Conservation (phyloP, 768 basidiomycete species). For the Ephemerocybe angulata region DNA sequence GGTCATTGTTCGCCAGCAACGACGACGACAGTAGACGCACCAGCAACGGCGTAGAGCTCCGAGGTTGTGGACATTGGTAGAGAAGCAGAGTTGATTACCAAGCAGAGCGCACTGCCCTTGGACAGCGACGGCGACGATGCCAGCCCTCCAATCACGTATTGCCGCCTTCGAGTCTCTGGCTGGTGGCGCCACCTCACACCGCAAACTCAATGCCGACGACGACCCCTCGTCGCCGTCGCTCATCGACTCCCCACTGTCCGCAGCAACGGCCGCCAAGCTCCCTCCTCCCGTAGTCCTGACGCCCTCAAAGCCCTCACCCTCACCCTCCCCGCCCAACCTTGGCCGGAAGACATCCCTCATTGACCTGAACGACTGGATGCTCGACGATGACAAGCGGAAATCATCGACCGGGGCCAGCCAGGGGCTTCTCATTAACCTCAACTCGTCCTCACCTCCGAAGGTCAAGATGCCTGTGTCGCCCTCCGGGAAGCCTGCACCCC, state of each 20-base stretch:
- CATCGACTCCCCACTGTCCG: slow-evolving; percentile 51
- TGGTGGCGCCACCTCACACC: slow-evolving; percentile 18
- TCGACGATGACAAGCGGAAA: slow-evolving; percentile 46
- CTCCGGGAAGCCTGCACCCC: slow-evolving; percentile 38
- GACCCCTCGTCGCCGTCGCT: slow-evolving; percentile 16
- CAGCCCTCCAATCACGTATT: slow-evolving; percentile 55
- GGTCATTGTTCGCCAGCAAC: not conserved
- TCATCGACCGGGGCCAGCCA: not conserved
- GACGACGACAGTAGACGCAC: slow-evolving; percentile 28
- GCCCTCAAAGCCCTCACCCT: slow-evolving; percentile 35
- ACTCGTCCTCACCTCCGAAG: slow-evolving; percentile 40
- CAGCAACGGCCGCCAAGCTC: slow-evolving; percentile 35
- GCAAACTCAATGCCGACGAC: slow-evolving; percentile 4
- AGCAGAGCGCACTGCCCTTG: slow-evolving; percentile 2
- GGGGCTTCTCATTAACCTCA: slow-evolving; percentile 54
- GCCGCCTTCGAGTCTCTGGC: slow-evolving; percentile 60
- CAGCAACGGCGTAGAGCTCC: slow-evolving; percentile 77
- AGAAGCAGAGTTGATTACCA: slow-evolving; percentile 11
- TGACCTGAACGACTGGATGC: slow-evolving; percentile 71
- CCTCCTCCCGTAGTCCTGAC: slow-evolving; percentile 37
- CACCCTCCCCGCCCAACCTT: slow-evolving; percentile 48
- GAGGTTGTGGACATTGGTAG: slow-evolving; percentile 14
- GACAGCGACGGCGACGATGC: slow-evolving; percentile 19
- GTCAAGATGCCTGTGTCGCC: slow-evolving; percentile 10
- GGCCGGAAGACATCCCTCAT: slow-evolving; percentile 59